Evolutionary conservation across 2,329 filamentous ascomycete species (phyloP), one percentile per base, ranked within the genome.

Genomic region (Polychaeton citri): DNA sequence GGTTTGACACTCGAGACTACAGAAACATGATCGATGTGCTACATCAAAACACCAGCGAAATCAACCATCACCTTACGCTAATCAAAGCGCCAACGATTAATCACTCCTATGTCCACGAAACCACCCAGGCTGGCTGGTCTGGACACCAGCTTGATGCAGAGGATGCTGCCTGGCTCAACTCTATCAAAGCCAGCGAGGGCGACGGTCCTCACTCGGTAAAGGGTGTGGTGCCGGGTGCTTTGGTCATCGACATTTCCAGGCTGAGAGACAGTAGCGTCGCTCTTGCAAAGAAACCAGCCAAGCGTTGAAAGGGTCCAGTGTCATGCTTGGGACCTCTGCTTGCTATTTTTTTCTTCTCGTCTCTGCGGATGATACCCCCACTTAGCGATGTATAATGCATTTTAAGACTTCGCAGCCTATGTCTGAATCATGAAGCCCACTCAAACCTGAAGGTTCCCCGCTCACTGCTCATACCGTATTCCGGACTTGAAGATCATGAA

Each of bases 1-100:
- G n/a, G n/a, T n/a, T n/a, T n/a, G n/a, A n/a, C n/a, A n/a, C n/a
- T 3, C 4, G 24, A 28, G 24, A 28, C 4, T 28, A 10, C 41
- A 68, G 65, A 50, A 64, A 67, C 44, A 54, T 68, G 52, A 68
- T 68, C 46, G 62, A 67, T 47, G 63, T 66, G 43, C 57, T 61
- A 35, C 63, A 67, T 35, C 54, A 56, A 34, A 54, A 60, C 45
- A 51, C 58, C 30, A 52, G 60, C 19, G 46, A 50, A 21, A 52
- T 60, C 34, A 43, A 43, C 33, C 43, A 46, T 17, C 42, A 43
- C 34, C 18, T 43, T 5, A 33, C 39, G 34, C 34, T 30, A 34
- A 28, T 28, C 7, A 28, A 28, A 7, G 24, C 12, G 24, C 7
- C 24, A 5, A 15, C 12, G 24, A 10, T 12, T 15, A 12, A 15